These are phyloP conservation scores for Laburnicola sp. DNA, from an alignment of 2,329 filamentous ascomycete species.

Conservation along the genomic window DNA sequence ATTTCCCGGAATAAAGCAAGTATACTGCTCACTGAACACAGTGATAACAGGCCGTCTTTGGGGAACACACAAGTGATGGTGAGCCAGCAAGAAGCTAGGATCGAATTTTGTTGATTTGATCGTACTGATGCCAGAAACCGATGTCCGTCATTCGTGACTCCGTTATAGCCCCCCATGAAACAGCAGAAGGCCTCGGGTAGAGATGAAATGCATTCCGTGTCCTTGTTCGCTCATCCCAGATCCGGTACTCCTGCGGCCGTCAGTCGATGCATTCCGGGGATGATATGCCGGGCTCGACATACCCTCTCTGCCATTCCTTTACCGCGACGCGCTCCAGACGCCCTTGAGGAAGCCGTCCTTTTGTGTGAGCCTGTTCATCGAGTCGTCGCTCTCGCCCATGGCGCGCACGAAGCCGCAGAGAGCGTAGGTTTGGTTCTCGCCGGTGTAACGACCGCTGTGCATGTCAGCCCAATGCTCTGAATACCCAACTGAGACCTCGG, in stretches of 20 bases:
- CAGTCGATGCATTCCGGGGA: no score
- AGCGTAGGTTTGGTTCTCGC: not conserved
- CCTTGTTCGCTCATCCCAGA: conserved; percentile 31
- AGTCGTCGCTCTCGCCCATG: conserved; percentile 6
- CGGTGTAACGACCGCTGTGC: not conserved
- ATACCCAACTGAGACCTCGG: no score
- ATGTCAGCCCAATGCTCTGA: not conserved
- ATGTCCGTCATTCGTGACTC: conserved; percentile 40
- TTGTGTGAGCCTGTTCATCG: conserved; percentile 1
- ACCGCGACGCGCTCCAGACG: conserved; percentile 56
- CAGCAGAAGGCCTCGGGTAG: conserved; percentile 33
- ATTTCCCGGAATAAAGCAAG: no score
- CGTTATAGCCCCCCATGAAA: conserved; percentile 30
- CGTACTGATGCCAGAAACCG: conserved; percentile 32
- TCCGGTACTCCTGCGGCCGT: conserved; percentile 33
- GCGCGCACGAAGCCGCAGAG: conserved; percentile 1
- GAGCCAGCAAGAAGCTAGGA: conserved; percentile 5
- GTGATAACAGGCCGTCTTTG: not conserved
- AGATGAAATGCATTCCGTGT: conserved; percentile 35
- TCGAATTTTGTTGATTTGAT: conserved; percentile 34
- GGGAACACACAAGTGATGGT: not conserved
- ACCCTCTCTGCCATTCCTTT: conserved; percentile 45
- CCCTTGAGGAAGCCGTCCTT: not conserved
- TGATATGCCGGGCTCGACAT: no score
- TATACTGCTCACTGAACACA: not conserved